Evolutionary conservation across 176 grass and related monocot genomes (phyloP).

Genomic region (Cenchrus americanus): DNA sequence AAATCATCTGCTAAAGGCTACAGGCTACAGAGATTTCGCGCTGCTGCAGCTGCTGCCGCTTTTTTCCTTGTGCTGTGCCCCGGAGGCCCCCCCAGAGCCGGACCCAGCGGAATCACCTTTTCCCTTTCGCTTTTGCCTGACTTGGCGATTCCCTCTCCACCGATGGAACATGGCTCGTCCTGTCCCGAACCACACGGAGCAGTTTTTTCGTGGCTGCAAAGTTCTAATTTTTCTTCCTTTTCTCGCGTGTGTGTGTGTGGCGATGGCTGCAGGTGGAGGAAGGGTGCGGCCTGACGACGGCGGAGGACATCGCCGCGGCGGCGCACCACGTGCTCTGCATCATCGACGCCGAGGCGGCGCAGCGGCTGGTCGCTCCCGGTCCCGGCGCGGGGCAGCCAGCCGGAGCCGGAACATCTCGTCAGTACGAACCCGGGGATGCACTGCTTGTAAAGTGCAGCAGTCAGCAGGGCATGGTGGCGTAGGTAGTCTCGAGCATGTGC

Average conservation of each 20-base stretch:
- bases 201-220: background rate
- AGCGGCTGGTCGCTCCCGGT: conserved; percentile 27
- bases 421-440: background rate
- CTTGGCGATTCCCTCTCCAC: conserved; percentile 3
- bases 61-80: conserved; percentile 28
- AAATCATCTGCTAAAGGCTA: conserved; percentile 33
- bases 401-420: background rate
- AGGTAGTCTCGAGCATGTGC: background rate
- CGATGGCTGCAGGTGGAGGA: conserved; percentile 70
- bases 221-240: no score
- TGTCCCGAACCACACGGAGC: background rate
- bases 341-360: conserved; percentile 57
- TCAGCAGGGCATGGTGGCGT: background rate
- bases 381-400: background rate
- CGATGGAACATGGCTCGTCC: background rate
- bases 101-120: conserved; percentile 30
- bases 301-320: conserved; percentile 85
- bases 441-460: conserved; percentile 32
- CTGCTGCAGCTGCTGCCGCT: conserved; percentile 8
- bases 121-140: background rate
- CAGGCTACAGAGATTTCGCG: background rate
- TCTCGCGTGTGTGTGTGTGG: background rate
- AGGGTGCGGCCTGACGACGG: conserved; percentile 65
- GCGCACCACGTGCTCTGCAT: conserved; percentile 72
- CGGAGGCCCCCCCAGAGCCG: background rate